Conservation (phyloP, 176 grass and related monocot species). For the Cocos nucifera region DNA sequence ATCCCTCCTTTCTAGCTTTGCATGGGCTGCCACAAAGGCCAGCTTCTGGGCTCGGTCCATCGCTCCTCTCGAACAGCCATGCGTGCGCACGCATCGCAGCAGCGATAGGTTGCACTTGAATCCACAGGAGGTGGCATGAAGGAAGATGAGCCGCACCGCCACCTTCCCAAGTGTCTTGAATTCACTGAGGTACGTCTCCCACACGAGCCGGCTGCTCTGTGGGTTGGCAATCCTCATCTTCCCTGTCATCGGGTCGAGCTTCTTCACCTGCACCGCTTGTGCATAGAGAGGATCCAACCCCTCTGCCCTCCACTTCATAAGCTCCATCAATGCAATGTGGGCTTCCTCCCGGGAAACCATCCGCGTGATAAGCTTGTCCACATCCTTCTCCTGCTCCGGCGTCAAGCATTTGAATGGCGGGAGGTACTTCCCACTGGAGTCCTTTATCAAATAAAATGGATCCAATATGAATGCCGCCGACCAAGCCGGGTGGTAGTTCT, state of each 20-base stretch:
- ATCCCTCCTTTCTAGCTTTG: slow-evolving; percentile 59
- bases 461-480: slow-evolving; percentile 74
- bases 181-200: slow-evolving; percentile 86
- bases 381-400: slow-evolving; percentile 1
- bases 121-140: slow-evolving; percentile 56
- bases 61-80: slow-evolving; percentile 3
- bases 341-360: background rate
- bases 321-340: slow-evolving; percentile 4
- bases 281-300: background rate
- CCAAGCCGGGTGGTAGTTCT: slow-evolving; percentile 93
- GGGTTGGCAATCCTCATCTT: slow-evolving; percentile 84
- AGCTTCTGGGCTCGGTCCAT: slow-evolving; percentile 48
- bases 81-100: slow-evolving; percentile 34
- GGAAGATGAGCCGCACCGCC: slow-evolving; percentile 81
- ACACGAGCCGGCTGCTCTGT: slow-evolving; percentile 81
- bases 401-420: slow-evolving; percentile 1
- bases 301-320: slow-evolving; percentile 1
- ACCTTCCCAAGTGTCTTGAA: slow-evolving; percentile 71
- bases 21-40: slow-evolving; percentile 56
- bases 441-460: slow-evolving; percentile 2
- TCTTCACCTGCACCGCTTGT: background rate
- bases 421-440: slow-evolving; percentile 1
- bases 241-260: slow-evolving; percentile 40
- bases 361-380: background rate
- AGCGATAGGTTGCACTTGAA: slow-evolving; percentile 43